phyloP scores from a whole-genome alignment of 2,329 filamentous ascomycete species.

The Alternaria tenuissima region DNA sequence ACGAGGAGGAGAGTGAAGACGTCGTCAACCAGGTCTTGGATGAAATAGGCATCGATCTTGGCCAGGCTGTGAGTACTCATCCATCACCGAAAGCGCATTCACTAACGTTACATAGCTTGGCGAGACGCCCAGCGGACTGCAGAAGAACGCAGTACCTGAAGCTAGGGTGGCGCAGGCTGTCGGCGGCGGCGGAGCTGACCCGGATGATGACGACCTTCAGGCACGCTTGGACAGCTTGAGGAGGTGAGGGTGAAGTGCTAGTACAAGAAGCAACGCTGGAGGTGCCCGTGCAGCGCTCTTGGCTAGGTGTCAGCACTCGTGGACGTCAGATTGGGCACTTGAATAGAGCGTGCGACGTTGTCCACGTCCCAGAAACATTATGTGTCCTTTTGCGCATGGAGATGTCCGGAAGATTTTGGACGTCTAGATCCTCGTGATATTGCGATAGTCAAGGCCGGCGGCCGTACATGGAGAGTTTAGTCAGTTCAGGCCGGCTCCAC shows the following conservation, averaged over 20 bases:
- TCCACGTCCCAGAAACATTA: background rate
- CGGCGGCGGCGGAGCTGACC: constrained; percentile 66
- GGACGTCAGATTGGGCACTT: background rate
- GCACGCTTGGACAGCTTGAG: constrained; percentile 89
- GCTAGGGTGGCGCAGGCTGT: constrained; percentile 86
- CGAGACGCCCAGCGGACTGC: constrained; percentile 86
- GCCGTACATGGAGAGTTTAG: constrained; percentile 4
- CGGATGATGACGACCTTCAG: constrained; percentile 95
- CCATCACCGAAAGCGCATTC: constrained; percentile 1
- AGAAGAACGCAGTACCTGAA: constrained; percentile 76
- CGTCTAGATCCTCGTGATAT: background rate
- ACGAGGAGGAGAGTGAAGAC: constrained; percentile 96
- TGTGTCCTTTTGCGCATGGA: background rate
- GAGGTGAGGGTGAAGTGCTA: constrained; percentile 49
- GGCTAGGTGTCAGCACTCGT: background rate
- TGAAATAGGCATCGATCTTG: constrained; percentile 94
- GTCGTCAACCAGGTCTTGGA: constrained; percentile 96
- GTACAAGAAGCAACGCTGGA: constrained; percentile 1
- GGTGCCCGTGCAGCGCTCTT: constrained; percentile 1
- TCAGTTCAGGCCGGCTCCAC: constrained; percentile 19
- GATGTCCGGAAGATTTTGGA: background rate
- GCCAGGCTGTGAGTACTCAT: constrained; percentile 74
- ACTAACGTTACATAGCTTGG: constrained; percentile 70
- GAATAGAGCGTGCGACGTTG: background rate
- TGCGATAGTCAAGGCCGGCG: background rate